Base-by-base conservation (phyloP, 768 basidiomycete genomes). In the Tephrocybe sp. region DNA sequence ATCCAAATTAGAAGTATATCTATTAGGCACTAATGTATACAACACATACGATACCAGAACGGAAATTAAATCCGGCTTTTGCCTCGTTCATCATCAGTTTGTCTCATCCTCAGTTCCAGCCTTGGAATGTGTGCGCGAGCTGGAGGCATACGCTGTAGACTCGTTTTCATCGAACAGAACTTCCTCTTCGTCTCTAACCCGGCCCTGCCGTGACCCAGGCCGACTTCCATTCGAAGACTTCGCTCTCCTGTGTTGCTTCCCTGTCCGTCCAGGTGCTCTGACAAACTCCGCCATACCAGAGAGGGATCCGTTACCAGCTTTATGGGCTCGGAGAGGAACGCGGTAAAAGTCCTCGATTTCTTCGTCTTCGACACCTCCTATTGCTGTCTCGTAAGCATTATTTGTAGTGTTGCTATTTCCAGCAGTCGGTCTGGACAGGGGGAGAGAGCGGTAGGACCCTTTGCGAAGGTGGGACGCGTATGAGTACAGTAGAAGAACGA, bases 401-500 rank as follows among this genome's bases (percentile, higher is more conserved):
- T 64, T 58, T 45, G 68, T 65, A 38, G 68, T 64, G 67, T 40
- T 45, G 65, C 28, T 54, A 67, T 49, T 48, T 63, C 48, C 25
- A 49, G 69, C 64, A 51, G 68, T 68, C 50, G 76, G 68, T 44
- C 80, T 80, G 15, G 75, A 73, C 45, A 76, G 72, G 11, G 90
- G 86, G 38, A 99, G 83, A 12, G 86, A 74, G 57, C 90, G 88
- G 64, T 95, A 98, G 20, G 91, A 89, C 40, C 93, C 91, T 61
- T 88, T 88, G 39, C 94, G 90, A 47, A 98, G 85, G 67, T 98
- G 97, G 2, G 83, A 75, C 3, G 93, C 94, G 67, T 90, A 98
- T 12, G 96, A 98, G 69, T 98, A 99, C 25, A 98, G 73, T 50
- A 94, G 69, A 36, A 89, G 71, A 38, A 88, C 87, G 68, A 99